Conservation (phyloP, 192 early-diverging fungal genomes). For the Dimargaris cristalligena region DNA sequence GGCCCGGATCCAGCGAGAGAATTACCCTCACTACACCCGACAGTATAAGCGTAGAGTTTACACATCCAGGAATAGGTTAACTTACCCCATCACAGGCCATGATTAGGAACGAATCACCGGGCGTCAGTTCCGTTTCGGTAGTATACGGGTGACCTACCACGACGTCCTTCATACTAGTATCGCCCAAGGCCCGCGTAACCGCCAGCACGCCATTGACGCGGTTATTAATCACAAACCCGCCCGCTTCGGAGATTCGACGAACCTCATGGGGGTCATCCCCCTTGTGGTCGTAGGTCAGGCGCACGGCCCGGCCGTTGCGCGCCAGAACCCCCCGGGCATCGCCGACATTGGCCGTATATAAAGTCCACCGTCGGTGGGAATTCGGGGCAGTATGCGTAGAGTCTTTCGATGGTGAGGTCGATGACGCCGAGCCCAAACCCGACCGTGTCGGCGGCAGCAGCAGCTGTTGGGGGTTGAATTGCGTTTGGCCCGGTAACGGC, state of each 20-base stretch:
- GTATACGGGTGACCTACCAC: slow-evolving; percentile 93
- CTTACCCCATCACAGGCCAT: slow-evolving; percentile 96
- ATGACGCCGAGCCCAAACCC: no score
- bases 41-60: no score
- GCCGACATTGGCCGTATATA: slow-evolving; percentile 93
- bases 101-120: slow-evolving; percentile 68
- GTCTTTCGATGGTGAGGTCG: no score
- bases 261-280: slow-evolving; percentile 79
- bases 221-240: slow-evolving; percentile 95
- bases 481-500: no score
- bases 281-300: slow-evolving; percentile 97
- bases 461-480: no score
- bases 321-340: slow-evolving; percentile 92
- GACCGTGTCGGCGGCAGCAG: no score
- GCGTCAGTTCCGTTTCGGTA: slow-evolving; percentile 65
- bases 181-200: slow-evolving; percentile 89
- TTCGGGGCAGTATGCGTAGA: background rate
- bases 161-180: slow-evolving; percentile 91
- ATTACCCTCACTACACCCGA: no score
- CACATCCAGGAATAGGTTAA: no score
- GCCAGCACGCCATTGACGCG: slow-evolving; percentile 95
- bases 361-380: slow-evolving; percentile 23
- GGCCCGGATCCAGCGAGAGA: no score
- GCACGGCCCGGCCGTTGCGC: slow-evolving; percentile 59
- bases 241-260: slow-evolving; percentile 79